Percentiles rank a stretch among this genome's conserved stretches.
phyloP scores from a whole-genome alignment of 768 basidiomycete genomes.

The Xerocomellus chrysenteron region DNA sequence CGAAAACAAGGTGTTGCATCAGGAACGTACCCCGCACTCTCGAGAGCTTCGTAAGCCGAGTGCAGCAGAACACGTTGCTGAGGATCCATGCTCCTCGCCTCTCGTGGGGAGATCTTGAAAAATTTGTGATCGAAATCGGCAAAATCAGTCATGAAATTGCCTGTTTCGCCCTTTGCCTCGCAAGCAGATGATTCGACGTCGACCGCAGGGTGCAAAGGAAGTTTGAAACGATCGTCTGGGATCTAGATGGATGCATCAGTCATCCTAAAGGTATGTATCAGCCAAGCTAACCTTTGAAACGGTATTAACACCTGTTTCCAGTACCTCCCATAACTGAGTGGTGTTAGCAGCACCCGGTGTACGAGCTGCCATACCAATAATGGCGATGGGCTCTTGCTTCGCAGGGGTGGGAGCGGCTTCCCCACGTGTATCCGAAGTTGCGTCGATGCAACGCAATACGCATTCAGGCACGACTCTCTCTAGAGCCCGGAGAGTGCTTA shows the following conservation, averaged over 20 bases:
- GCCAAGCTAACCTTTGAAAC: conserved; percentile 47
- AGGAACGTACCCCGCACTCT: conserved; percentile 70
- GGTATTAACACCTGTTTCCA: conserved; percentile 57
- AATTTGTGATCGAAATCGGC: conserved; percentile 68
- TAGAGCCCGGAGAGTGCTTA: conserved; percentile 38
- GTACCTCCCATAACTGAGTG: conserved; percentile 55
- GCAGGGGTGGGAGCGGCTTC: background rate
- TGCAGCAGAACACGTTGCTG: conserved; percentile 71
- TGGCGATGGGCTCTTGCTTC: conserved; percentile 57
- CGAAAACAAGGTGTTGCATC: conserved; percentile 49
- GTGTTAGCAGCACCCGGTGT: conserved; percentile 49
- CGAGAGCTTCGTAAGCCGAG: conserved; percentile 64
- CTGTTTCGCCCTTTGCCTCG: conserved; percentile 50
- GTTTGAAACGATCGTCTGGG: conserved; percentile 55
- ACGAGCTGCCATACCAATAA: conserved; percentile 68
- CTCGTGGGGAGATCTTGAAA: conserved; percentile 72
- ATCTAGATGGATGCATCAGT: conserved; percentile 42
- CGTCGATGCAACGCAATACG: conserved; percentile 16
- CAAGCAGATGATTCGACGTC: conserved; percentile 34
- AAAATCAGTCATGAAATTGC: conserved; percentile 60
- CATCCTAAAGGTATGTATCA: background rate
- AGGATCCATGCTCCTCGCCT: conserved; percentile 75
- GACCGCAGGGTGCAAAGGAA: conserved; percentile 36
- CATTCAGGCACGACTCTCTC: conserved; percentile 34
- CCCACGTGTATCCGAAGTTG: conserved; percentile 6